Evolutionary conservation across 2,329 filamentous ascomycete genomes (phyloP), one percentile per base, ranked within the genome.

Genomic region (Colletotrichum lindemuthianum): DNA sequence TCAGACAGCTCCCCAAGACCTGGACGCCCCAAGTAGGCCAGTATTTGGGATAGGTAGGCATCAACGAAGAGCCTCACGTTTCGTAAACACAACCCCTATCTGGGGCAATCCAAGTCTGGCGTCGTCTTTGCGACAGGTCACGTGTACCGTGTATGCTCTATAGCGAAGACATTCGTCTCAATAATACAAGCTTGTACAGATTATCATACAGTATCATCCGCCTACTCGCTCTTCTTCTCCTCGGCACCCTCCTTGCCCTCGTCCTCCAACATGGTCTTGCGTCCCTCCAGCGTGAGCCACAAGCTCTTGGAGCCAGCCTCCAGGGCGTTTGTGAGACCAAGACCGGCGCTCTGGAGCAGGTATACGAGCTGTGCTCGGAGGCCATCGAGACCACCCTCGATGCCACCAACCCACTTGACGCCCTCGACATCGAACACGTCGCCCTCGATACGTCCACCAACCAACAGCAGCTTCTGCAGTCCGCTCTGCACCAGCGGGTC

Each of bases 371-470:
- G 92, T 52, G 88, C 90, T 69, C 93, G 86, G 72, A 99, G 81
- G 5, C 92, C 91, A 43, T 93, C 90, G 68, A 97, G 76, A 43
- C 94, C 93, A 65, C 92, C 93, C 69, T 91, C 83, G 71, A 98
- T 96, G 40, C 90, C 85, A 61, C 93, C 86, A 37, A 89, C 82
- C 85, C 85, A 88, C 70, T 79, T 81, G 53, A 89, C 76, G 59
- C 91, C 91, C 10, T 90, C 88, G 50, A 86, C 78, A 74, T 97
- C 94, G 72, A 97, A 94, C 37, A 93, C 87, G 76, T 88, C 90
- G 67, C 92, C 92, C 74, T 99, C 96, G 36, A 97, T 86, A 55
- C 96, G 85, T 12, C 94, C 94, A 57, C 93, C 96, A 12, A 99
- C 80, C 39, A 99, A 79, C 76, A 97, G 83, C 68, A 99, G 79